Conservation (phyloP, 1,284 basidiomycete species). For the Rhodotorula sp. region DNA sequence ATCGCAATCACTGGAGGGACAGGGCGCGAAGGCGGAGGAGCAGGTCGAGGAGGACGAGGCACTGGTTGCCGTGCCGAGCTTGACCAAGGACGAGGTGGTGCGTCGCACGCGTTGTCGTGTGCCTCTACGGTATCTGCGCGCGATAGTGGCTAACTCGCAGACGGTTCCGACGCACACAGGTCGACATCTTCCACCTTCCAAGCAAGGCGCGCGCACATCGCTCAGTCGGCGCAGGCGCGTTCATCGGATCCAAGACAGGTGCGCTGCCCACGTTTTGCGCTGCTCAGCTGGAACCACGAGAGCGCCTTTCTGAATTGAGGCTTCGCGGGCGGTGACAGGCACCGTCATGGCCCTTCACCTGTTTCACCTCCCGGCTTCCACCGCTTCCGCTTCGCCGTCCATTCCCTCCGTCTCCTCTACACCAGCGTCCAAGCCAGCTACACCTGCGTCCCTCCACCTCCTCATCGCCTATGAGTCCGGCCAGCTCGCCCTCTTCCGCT, state of each 20-base stretch:
- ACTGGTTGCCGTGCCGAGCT: slow-evolving; percentile 40
- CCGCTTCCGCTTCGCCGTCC: neutral
- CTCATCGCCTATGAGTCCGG: slow-evolving; percentile 44
- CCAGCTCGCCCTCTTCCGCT: slow-evolving; percentile 38
- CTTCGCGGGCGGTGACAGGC: slow-evolving; percentile 12
- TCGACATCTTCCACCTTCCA: slow-evolving; percentile 45
- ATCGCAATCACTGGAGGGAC: neutral
- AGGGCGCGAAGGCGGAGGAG: slow-evolving; percentile 2
- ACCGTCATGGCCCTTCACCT: slow-evolving; percentile 43
- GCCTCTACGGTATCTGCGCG: too few relatives aligned
- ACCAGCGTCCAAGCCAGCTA: neutral
- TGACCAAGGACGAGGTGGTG: slow-evolving; percentile 42
- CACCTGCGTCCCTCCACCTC: slow-evolving; percentile 18
- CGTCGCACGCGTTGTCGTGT: neutral
- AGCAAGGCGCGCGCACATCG: slow-evolving; percentile 33
- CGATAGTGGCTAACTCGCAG: neutral
- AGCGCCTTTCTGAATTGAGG: neutral
- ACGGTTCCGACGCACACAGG: slow-evolving; percentile 6
- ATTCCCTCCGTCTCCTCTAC: neutral
- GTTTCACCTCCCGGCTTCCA: slow-evolving; percentile 9
- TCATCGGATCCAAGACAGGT: slow-evolving; percentile 41
- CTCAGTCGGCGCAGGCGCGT: slow-evolving; percentile 36
- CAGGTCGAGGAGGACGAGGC: neutral
- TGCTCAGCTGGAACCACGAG: too few relatives aligned
- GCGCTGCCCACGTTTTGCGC: neutral